Conservation (phyloP, 768 basidiomycete genomes). For the Naganishia vaughanmartiniae region DNA sequence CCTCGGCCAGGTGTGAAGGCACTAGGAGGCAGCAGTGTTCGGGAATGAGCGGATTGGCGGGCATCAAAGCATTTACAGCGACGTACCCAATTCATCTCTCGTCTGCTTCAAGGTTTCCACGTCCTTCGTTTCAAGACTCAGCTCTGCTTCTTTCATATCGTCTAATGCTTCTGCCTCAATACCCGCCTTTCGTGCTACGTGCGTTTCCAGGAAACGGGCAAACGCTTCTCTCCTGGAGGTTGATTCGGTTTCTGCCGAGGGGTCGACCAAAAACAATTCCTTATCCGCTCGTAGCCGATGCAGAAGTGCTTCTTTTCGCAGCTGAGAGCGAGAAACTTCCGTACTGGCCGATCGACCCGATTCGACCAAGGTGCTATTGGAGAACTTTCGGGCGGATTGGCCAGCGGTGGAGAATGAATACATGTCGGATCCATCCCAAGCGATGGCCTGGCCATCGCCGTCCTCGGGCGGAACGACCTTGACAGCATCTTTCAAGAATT, state of each 20-base stretch:
- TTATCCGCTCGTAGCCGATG: slow-evolving; percentile 71
- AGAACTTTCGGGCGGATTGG: background rate
- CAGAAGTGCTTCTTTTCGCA: slow-evolving; percentile 71
- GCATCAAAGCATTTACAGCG: slow-evolving; percentile 4
- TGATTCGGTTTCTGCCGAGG: slow-evolving; percentile 61
- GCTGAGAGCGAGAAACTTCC: slow-evolving; percentile 56
- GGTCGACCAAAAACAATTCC: slow-evolving; percentile 71
- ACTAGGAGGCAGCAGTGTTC: slow-evolving; percentile 32
- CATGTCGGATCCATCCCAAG: slow-evolving; percentile 82
- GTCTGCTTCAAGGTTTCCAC: slow-evolving; percentile 44
- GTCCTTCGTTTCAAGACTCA: slow-evolving; percentile 38
- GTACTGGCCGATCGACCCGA: slow-evolving; percentile 32
- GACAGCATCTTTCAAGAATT: slow-evolving; percentile 76
- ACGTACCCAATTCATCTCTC: slow-evolving; percentile 41
- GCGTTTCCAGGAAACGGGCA: slow-evolving; percentile 36
- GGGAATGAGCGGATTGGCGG: background rate
- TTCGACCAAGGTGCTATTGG: background rate
- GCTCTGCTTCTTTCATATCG: slow-evolving; percentile 25
- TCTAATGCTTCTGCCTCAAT: slow-evolving; percentile 23
- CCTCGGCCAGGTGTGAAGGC: slow-evolving; percentile 44
- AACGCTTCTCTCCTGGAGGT: slow-evolving; percentile 40
- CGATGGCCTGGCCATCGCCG: slow-evolving; percentile 54
- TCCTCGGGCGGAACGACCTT: slow-evolving; percentile 85
- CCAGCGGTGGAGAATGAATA: slow-evolving; percentile 65
- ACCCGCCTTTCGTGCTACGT: slow-evolving; percentile 30